Evolutionary conservation across 2,329 filamentous ascomycete species (phyloP).

Genomic region (Ophiostoma himal-ulmi): DNA sequence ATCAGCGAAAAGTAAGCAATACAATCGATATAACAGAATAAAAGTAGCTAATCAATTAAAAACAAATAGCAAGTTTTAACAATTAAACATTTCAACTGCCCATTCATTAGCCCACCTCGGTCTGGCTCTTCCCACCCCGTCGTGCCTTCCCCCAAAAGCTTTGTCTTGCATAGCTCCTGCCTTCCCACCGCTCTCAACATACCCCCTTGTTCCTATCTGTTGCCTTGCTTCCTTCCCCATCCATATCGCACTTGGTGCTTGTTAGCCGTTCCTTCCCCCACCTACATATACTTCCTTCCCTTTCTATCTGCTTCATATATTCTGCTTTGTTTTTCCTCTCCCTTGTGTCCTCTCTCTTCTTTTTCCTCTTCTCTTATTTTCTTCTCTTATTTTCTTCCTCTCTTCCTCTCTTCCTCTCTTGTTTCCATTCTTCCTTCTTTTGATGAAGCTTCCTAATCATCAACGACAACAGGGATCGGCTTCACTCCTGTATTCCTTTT

Average conservation of each 20-base stretch:
- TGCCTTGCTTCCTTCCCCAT: constrained; percentile 20
- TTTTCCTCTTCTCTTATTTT: neutral
- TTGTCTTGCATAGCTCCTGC: constrained; percentile 18
- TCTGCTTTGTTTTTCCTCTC: constrained; percentile 3
- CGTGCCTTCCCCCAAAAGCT: constrained; percentile 18
- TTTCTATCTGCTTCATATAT: constrained; percentile 11
- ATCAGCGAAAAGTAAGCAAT: neutral
- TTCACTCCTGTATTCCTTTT: neutral
- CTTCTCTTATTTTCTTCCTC: neutral
- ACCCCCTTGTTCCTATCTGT: constrained; percentile 13
- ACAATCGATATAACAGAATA: neutral
- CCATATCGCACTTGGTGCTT: constrained; percentile 17
- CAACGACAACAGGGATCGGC: constrained; percentile 6
- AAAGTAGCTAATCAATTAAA: neutral
- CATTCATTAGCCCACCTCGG: constrained; percentile 21
- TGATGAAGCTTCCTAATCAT: constrained; percentile 15
- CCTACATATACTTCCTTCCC: constrained; percentile 4
- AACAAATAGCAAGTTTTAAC: neutral
- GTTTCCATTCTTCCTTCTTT: constrained; percentile 13
- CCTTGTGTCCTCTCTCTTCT: neutral
- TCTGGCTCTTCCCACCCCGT: constrained; percentile 13
- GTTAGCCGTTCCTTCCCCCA: constrained; percentile 12
- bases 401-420: neutral
- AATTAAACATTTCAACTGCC: constrained; percentile 8
- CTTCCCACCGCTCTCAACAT: constrained; percentile 19